Conservation (phyloP, 2,329 filamentous ascomycete species). For the Chalaropsis thielavioides region DNA sequence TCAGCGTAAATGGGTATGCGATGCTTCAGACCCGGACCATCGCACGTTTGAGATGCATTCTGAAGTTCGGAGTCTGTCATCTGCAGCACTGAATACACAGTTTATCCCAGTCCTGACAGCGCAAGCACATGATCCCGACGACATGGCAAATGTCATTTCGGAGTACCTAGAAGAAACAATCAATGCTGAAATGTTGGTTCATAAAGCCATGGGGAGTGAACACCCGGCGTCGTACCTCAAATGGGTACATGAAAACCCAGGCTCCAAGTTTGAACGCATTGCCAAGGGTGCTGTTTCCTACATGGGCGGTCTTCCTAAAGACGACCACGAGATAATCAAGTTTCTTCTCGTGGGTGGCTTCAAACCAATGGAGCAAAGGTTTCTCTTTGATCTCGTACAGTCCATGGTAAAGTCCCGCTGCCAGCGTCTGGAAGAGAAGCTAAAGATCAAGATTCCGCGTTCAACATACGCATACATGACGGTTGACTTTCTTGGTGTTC, state of each 20-base stretch:
- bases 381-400: conserved; percentile 35
- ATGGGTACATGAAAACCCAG: conserved; percentile 37
- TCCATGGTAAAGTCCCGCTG: conserved; percentile 38
- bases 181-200: conserved; percentile 37
- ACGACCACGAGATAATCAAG: conserved; percentile 36
- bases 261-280: conserved; percentile 27
- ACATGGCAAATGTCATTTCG: conserved; percentile 36
- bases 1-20: conserved; percentile 52
- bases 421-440: conserved; percentile 37
- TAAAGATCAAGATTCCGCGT: conserved; percentile 45
- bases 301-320: conserved; percentile 36
- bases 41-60: conserved; percentile 52
- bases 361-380: conserved; percentile 32
- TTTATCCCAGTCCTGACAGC: conserved; percentile 55
- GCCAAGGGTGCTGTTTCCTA: conserved; percentile 30
- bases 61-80: conserved; percentile 31
- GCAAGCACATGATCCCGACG: conserved; percentile 32
- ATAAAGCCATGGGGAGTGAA: conserved; percentile 31
- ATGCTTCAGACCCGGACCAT: conserved; percentile 34
- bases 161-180: conserved; percentile 37
- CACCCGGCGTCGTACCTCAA: conserved; percentile 34
- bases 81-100: conserved; percentile 49
- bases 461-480: conserved; percentile 54
- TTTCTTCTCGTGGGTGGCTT: conserved; percentile 49
- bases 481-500: conserved; percentile 46